Evolutionary conservation across 768 basidiomycete genomes (phyloP), one percentile per base, ranked within the genome.

Genomic region (Cyathus striatus): DNA sequence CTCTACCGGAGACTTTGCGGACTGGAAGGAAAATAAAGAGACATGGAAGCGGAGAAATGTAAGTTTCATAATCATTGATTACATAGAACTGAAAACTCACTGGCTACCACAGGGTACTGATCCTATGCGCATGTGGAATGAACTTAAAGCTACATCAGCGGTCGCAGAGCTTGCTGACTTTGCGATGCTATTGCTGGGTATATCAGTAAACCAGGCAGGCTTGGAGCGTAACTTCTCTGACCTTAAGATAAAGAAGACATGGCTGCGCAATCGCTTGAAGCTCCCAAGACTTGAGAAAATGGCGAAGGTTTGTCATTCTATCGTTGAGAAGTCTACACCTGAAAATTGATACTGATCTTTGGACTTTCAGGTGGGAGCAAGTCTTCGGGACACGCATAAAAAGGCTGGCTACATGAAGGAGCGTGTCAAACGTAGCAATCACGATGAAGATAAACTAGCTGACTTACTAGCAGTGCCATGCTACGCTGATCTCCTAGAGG

Each of bases 271-370:
- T 26, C 37, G 44, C 13, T 35, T 59, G 23, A 41, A 40, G 41
- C 30, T 54, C 3, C 22, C 37, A 10, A 54, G 35, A 25, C 53
- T 55, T 25, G 50, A 56, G 45, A 56, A 56, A 43, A 54, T 56
- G 53, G 37, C 55, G 14, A 56, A 55, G 7, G 27, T 30, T n/a
- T 9, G 27, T n/a, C 7, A 30, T 9, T 30, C 9, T 9, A 30
- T 9, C 27, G 7, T n/a, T 9, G 27, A 9, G 27, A 30, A 9
- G n/a, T n/a, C 27, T n/a, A n/a, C n/a, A n/a, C n/a, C n/a, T n/a
- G n/a, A n/a, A n/a, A n/a, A n/a, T n/a, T n/a, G n/a, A n/a, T 30
- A 9, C 27, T 30, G 9, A 30, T 30, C 7, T 30, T 7, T 30
- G 7, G 7, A 30, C 27, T 30, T 30, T 30, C 27, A 30, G 50